Evolutionary conservation across 2,329 filamentous ascomycete genomes (phyloP), one percentile per base, ranked within the genome.

Genomic region (Exophiala aquamarina): DNA sequence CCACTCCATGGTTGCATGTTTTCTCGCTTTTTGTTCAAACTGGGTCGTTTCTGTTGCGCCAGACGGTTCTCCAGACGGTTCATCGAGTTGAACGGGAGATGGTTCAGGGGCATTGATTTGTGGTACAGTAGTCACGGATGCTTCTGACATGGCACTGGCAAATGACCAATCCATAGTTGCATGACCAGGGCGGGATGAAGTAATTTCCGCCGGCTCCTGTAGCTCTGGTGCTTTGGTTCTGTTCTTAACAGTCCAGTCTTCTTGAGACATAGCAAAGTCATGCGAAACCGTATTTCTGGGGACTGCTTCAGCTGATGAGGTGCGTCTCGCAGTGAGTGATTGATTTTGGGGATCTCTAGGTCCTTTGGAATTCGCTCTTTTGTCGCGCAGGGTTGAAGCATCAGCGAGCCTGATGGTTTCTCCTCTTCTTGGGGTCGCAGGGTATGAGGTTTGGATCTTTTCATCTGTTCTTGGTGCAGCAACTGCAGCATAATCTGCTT

Each of bases 301-400:
- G 63, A 37, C 63, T 59, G 41, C 61, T 56, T 61, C 51, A 15
- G 50, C 36, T 11, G 54, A 59, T n/a, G 57, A 57, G 28, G 59
- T 49, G 47, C 57, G 55, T 45, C 56, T 50, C 20, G 34, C 57
- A 37, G 40, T 67, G 56, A 56, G 60, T 63, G 47, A 59, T 58
- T 38, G 65, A n/a, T 58, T 61, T 14, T 64, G 65, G 32, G 60
- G 62, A 7, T 69, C 70, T 65, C 67, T 33, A 63, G 68, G 40
- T 61, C 59, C 35, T 37, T 76, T 68, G 41, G 71, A 67, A 57
- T 74, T 76, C 19, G 74, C 72, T 34, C 75, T 70, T 47, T 75
- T 78, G 13, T 79, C 78, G 49, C 74, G 76, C 43, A 83, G 70
- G 1, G 80, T 83, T 33, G 78, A 71, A 5, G 74, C 68, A 59